Conservation (phyloP, 768 basidiomycete species). For the Termitomyces sp. region DNA sequence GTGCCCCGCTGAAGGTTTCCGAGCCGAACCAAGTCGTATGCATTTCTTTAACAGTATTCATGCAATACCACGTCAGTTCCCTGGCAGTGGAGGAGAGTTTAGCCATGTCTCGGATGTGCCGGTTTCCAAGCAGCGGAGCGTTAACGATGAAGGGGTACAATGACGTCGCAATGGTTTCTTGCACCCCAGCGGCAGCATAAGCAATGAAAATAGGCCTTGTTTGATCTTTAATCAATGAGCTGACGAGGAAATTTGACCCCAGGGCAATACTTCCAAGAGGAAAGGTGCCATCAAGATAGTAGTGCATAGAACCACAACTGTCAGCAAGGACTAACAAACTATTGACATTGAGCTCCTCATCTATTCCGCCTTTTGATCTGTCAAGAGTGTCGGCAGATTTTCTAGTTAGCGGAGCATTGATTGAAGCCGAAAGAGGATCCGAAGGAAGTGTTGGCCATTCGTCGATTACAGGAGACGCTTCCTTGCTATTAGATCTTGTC, state of each 20-base stretch:
- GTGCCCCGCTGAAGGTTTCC: constrained; percentile 57
- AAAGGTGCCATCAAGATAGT: constrained; percentile 74
- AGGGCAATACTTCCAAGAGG: constrained; percentile 52
- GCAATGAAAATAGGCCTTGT: constrained; percentile 42
- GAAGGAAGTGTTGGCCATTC: constrained; percentile 64
- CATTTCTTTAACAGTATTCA: constrained; percentile 71
- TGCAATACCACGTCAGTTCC: constrained; percentile 66
- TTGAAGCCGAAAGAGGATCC: constrained; percentile 54
- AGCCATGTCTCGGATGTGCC: constrained; percentile 63
- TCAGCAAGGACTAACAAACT: constrained; percentile 64
- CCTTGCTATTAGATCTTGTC: constrained; percentile 37
- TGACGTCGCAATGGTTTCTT: constrained; percentile 21
- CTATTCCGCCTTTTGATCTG: constrained; percentile 33
- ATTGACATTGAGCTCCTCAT: constrained; percentile 48
- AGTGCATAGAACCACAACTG: constrained; percentile 49
- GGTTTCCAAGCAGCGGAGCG: constrained; percentile 50
- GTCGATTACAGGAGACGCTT: constrained; percentile 53
- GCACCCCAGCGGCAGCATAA: constrained; percentile 28
- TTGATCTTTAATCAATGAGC: constrained; percentile 43
- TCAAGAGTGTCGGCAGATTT: constrained; percentile 23
- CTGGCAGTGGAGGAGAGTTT: constrained; percentile 62
- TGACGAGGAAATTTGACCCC: constrained; percentile 23
- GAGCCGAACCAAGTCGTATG: constrained; percentile 67
- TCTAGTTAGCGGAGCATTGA: constrained; percentile 36
- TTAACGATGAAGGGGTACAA: constrained; percentile 42